Conservation (phyloP, 2,329 filamentous ascomycete genomes). For the Botryotinia convoluta region DNA sequence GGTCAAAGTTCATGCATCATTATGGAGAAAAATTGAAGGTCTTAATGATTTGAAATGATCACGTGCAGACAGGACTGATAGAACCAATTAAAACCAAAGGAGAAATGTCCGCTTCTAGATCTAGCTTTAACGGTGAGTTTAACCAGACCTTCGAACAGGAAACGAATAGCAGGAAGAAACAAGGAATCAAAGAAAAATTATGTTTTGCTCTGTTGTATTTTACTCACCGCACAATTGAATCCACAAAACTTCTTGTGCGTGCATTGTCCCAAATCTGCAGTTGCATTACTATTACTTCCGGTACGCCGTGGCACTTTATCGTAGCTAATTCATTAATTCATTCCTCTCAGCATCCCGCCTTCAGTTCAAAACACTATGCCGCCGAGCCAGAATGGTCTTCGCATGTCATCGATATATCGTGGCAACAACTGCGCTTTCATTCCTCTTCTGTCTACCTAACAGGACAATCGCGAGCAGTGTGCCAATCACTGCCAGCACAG, state of each 20-base stretch:
- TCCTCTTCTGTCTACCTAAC: constrained; percentile 23
- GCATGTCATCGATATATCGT: constrained; percentile 25
- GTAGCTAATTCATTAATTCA: constrained; percentile 1
- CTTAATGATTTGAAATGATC: background rate
- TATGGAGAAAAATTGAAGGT: background rate
- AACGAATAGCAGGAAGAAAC: constrained; percentile 12
- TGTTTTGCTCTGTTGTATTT: background rate
- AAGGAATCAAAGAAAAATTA: constrained; percentile 19
- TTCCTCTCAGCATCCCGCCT: constrained; percentile 9
- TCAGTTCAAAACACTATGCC: constrained; percentile 16
- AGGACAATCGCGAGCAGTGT: constrained; percentile 28
- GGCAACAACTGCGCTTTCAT: constrained; percentile 28
- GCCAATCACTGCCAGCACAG: constrained; percentile 19
- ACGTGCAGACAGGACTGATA: background rate
- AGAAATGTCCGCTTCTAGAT: background rate
- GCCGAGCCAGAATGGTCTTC: constrained; percentile 27
- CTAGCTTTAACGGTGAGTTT: constrained; percentile 7
- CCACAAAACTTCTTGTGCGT: constrained; percentile 7
- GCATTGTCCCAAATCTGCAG: constrained; percentile 7
- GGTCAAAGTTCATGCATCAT: constrained; percentile 13
- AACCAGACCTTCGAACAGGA: background rate
- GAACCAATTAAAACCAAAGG: background rate
- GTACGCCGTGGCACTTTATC: background rate
- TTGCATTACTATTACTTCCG: constrained; percentile 1
- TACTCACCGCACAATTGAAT: constrained; percentile 17